Conservation (phyloP, 176 grass and related monocot genomes). For the Lolium multiflorum region DNA sequence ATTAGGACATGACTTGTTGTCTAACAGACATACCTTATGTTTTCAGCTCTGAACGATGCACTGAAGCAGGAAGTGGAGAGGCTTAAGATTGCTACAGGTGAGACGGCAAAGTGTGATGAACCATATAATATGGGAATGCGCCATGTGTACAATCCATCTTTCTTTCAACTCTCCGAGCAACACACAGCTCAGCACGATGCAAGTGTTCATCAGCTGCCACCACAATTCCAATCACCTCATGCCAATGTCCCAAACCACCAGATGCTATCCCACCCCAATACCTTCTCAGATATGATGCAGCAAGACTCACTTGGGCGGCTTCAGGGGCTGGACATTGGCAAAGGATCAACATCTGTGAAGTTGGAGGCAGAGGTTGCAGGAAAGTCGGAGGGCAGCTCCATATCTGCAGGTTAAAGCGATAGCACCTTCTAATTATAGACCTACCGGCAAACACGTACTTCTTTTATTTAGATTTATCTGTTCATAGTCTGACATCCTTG, state of each 20-base stretch:
- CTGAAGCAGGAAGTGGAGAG: conserved; percentile 85
- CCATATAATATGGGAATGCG: conserved; percentile 79
- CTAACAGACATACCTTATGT: conserved; percentile 35
- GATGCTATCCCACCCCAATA: conserved; percentile 60
- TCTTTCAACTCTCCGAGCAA: conserved; percentile 64
- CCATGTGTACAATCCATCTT: conserved; percentile 69
- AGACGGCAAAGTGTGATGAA: conserved; percentile 61
- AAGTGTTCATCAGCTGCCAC: conserved; percentile 58
- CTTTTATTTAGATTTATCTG: conserved; percentile 54
- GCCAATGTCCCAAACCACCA: conserved; percentile 59
- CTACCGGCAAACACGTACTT: conserved; percentile 36
- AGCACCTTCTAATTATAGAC: conserved; percentile 67
- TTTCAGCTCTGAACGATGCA: conserved; percentile 82
- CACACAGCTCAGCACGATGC: conserved; percentile 50
- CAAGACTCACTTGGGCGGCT: conserved; percentile 77
- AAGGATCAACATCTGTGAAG: conserved; percentile 64
- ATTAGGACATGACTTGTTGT: conserved; percentile 19
- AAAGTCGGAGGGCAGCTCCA: conserved; percentile 75
- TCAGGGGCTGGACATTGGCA: conserved; percentile 86
- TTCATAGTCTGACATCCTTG: conserved; percentile 67
- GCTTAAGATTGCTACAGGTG: conserved; percentile 79
- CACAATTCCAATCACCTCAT: conserved; percentile 68
- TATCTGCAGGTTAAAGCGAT: conserved; percentile 83
- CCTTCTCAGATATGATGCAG: conserved; percentile 79
- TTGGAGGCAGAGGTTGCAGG: conserved; percentile 58